phyloP scores from a whole-genome alignment of 192 early-diverging fungal genomes.

The Dimargaris xerosporica region DNA sequence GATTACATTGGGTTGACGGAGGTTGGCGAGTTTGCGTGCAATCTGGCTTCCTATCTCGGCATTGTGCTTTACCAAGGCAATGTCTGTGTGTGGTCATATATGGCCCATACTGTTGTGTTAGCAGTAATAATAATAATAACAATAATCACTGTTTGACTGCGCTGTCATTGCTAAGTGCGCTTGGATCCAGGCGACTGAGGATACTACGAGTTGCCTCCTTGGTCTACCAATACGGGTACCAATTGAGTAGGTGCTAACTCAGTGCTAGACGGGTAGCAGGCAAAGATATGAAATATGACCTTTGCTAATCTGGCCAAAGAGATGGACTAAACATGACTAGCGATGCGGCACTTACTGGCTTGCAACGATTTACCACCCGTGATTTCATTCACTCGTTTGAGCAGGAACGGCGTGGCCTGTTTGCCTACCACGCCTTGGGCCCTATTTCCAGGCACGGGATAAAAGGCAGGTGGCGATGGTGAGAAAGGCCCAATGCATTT shows the following conservation, averaged over 20 bases:
- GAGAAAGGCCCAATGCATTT: no score
- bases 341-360: conserved; percentile 39
- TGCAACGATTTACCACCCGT: conserved; percentile 67
- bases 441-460: conserved; percentile 14
- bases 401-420: conserved; percentile 83
- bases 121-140: background rate
- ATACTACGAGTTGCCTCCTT: background rate
- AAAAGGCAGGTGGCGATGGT: no score
- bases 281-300: no score
- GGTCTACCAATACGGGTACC: background rate
- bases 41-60: conserved; percentile 69
- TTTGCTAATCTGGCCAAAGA: background rate
- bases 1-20: conserved; percentile 6
- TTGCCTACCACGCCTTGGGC: conserved; percentile 57
- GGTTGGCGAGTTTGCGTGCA: conserved; percentile 33
- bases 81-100: conserved; percentile 32
- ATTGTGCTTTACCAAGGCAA: conserved; percentile 86
- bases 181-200: background rate
- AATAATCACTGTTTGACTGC: background rate
- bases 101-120: background rate
- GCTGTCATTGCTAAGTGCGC: background rate
- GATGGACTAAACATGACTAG: background rate
- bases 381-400: conserved; percentile 69
- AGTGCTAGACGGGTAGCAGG: background rate
- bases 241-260: background rate